Evolutionary conservation across 305 asterid species (phyloP), one percentile per base, ranked within the genome.

Genomic region (Solanum chacoense): DNA sequence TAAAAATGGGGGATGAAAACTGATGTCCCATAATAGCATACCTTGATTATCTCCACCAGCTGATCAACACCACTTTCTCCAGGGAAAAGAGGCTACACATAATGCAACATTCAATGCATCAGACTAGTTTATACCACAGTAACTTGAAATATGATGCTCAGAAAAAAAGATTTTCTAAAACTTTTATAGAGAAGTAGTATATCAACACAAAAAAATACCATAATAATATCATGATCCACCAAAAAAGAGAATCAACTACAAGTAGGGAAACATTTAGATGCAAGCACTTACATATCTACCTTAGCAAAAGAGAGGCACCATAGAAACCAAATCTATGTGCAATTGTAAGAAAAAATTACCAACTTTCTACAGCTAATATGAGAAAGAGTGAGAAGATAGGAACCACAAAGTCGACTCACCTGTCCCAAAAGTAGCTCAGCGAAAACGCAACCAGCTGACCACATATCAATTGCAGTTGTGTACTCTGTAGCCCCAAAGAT

Each of bases 371-470:
- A 50, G 59, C 59, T 18, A 29, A 87, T 14, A 45, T 31, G 65
- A 77, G 20, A 59, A 81, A 87, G 75, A 24, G 34, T 13, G 73
- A 65, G 35, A 13, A 34, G 45, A 34, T 14, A 24, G 42, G 50
- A 20, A 84, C 31, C 12, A 37, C 87, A 86, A 87, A 90, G 34
- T 69, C 24, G n/a, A 88, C 92, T 87, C 35, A 94, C 98, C 96
- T 94, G 95, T 85, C 98, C 96, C 83, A 94, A 97, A 90, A 95
- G 91, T 90, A 95, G 87, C 88, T 95, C 98, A 36, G 94, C 97
- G 89, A 94, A 88, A 74, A 95, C 98, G 88, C 98, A 95, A 83
- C 98, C 98, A 31, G 93, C 96, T 88, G 98, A 95, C 98, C 98
- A 95, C 91, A 95, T 94, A 92, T 95, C 98, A 73, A 95, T 94